Evolutionary conservation across 2,329 filamentous ascomycete genomes (phyloP).

Genomic region (Coniochaeta hoffmannii): DNA sequence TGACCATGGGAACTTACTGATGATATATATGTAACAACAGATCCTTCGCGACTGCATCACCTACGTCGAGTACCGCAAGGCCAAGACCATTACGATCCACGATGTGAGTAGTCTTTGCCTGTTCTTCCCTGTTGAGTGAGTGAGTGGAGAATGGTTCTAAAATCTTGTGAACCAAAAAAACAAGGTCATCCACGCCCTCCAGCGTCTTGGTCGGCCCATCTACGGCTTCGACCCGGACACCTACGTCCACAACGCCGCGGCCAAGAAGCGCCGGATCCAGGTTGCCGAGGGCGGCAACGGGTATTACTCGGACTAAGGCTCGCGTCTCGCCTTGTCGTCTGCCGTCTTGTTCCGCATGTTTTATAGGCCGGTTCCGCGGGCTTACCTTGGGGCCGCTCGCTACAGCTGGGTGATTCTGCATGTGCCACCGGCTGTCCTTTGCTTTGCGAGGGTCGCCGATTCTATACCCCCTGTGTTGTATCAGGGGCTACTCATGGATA

Average conservation of each 20-base stretch:
- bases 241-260: conserved; percentile 10
- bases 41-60: conserved; percentile 41
- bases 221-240: conserved; percentile 50
- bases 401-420: too few relatives aligned
- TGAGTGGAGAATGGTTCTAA: background rate
- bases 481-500: too few relatives aligned
- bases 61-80: conserved; percentile 44
- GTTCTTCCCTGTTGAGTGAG: background rate
- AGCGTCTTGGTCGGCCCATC: conserved; percentile 41
- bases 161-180: too few relatives aligned
- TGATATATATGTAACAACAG: too few relatives aligned
- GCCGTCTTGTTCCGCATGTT: too few relatives aligned
- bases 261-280: conserved; percentile 1
- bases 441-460: too few relatives aligned
- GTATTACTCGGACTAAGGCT: background rate
- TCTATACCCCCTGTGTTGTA: too few relatives aligned
- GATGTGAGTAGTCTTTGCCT: conserved; percentile 44
- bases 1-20: too few relatives aligned
- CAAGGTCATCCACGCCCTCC: conserved; percentile 48
- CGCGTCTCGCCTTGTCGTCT: background rate
- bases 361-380: too few relatives aligned
- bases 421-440: too few relatives aligned
- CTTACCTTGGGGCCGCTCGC: too few relatives aligned
- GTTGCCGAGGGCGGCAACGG: background rate
- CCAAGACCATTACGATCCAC: conserved; percentile 55